Evolutionary conservation across 371 early-diverging fungal genomes (phyloP).

Genomic region (Mucor velutinosus): DNA sequence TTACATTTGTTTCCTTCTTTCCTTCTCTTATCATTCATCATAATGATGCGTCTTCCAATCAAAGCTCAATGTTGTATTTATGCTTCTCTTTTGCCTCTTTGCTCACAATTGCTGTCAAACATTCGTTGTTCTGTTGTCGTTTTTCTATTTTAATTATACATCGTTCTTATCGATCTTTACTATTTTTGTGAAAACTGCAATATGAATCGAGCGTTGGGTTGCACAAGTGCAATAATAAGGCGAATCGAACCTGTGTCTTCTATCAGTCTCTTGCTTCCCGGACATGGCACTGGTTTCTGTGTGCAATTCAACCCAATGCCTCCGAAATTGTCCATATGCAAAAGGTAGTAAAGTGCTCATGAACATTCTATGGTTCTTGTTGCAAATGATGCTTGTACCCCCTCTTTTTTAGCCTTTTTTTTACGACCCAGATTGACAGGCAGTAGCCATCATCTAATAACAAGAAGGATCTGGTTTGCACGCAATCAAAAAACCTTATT

Average conservation of each 20-base stretch:
- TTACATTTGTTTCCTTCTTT: neutral
- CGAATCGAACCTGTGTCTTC: neutral
- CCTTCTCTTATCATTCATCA: neutral
- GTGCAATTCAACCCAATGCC: neutral
- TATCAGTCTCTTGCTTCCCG: neutral
- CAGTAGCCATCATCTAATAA: neutral
- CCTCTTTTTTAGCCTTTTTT: neutral
- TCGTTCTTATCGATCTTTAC: neutral
- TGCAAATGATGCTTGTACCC: neutral
- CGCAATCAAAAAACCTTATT: neutral
- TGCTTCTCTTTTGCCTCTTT: neutral
- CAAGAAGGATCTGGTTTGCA: neutral
- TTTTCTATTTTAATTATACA: neutral
- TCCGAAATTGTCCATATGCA: neutral
- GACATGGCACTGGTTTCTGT: neutral
- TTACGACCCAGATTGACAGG: conserved; percentile 2
- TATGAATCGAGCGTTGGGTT: neutral
- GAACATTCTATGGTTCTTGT: neutral
- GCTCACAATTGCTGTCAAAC: neutral
- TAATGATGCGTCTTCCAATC: neutral
- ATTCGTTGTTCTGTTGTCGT: neutral
- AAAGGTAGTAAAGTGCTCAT: conserved; percentile 17
- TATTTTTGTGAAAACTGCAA: neutral
- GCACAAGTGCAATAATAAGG: neutral
- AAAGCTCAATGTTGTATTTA: neutral